phyloP scores from a whole-genome alignment of 305 asterid species.

The Lippia alba region DNA sequence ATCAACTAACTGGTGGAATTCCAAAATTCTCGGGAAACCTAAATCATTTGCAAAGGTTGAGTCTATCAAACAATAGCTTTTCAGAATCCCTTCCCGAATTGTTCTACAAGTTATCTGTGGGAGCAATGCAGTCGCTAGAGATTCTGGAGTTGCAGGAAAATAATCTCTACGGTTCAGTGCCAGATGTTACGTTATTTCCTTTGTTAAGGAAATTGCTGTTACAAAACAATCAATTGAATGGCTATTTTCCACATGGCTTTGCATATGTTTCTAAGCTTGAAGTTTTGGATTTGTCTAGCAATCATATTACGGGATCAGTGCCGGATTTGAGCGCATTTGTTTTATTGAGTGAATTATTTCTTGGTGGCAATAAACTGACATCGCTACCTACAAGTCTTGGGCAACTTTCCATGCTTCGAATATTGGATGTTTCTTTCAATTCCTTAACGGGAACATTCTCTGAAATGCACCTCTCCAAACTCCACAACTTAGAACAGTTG shows the following conservation, averaged over 20 bases:
- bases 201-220: background rate
- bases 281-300: background rate
- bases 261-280: background rate
- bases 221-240: background rate
- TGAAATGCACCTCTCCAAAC: slow-evolving; percentile 18
- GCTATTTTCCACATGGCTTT: background rate
- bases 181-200: background rate
- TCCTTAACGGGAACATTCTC: slow-evolving; percentile 26
- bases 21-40: background rate
- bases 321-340: background rate
- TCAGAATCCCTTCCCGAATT: background rate
- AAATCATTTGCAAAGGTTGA: background rate
- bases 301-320: background rate
- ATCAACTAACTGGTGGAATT: background rate
- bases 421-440: slow-evolving; percentile 15
- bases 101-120: background rate
- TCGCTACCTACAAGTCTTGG: background rate
- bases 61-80: background rate
- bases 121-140: background rate
- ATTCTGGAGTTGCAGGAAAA: background rate
- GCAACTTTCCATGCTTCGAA: background rate
- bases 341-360: background rate
- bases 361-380: background rate
- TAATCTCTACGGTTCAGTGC: background rate
- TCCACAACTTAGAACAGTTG: slow-evolving; percentile 1